These are phyloP conservation scores for Nitzschia sp. DNA, from an alignment of 108 stramenopile species.

Conservation along the genomic window DNA sequence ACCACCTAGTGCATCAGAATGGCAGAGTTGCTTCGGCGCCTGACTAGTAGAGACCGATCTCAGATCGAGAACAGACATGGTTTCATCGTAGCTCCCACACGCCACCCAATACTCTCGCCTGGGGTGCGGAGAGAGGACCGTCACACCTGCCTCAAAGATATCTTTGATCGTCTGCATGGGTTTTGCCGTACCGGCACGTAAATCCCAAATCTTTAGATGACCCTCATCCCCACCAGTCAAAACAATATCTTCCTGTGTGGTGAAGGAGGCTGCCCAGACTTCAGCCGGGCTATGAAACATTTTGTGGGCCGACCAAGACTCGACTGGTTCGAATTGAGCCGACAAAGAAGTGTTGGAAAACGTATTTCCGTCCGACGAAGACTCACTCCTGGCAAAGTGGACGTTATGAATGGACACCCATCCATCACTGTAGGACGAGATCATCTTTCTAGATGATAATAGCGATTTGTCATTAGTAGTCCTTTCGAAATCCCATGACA, in stretches of 20 bases:
- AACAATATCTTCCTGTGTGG: slow-evolving; percentile 16
- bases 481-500: slow-evolving; percentile 48
- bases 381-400: not conserved
- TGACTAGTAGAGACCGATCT: slow-evolving; percentile 23
- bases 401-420: slow-evolving; percentile 56
- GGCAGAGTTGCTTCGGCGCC: slow-evolving; percentile 20
- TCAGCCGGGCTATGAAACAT: slow-evolving; percentile 72
- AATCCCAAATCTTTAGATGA: slow-evolving; percentile 70
- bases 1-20: slow-evolving; percentile 54
- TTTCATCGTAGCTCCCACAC: slow-evolving; percentile 82
- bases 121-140: slow-evolving; percentile 74
- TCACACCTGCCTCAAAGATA: slow-evolving; percentile 82
- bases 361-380: not conserved
- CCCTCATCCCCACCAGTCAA: slow-evolving; percentile 58
- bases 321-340: slow-evolving; percentile 13
- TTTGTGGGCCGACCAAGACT: slow-evolving; percentile 72
- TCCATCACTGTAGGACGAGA: slow-evolving; percentile 86
- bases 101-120: slow-evolving; percentile 52
- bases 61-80: slow-evolving; percentile 65
- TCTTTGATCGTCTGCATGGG: slow-evolving; percentile 35
- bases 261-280: slow-evolving; percentile 70
- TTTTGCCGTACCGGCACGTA: slow-evolving; percentile 30
- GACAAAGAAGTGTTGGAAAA: not conserved
- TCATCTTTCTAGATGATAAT: slow-evolving; percentile 31
- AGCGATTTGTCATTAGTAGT: not conserved